Percentiles rank a stretch among this genome's conserved stretches.
Conservation (phyloP, 192 early-diverging fungal species). For the Thoreauomyces humboldtii region DNA sequence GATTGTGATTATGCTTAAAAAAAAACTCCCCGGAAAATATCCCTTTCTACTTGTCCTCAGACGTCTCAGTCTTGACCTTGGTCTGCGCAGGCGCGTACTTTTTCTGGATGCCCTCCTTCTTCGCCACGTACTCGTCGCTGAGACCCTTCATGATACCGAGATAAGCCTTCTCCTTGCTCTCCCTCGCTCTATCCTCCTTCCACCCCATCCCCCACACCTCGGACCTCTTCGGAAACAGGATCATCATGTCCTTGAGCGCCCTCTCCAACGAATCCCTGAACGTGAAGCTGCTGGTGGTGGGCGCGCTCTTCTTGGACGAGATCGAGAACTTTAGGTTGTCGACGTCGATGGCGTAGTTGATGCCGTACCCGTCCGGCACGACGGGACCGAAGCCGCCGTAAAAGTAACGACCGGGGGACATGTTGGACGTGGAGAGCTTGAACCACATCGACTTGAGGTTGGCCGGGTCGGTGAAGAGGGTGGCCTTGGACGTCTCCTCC, state of each 20-base stretch:
- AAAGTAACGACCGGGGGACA: constrained; percentile 48
- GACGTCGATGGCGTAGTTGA: constrained; percentile 60
- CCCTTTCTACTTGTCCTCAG: too few relatives aligned
- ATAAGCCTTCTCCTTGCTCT: constrained; percentile 40
- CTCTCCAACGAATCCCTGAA: constrained; percentile 64
- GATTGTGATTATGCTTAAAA: too few relatives aligned
- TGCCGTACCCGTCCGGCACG: constrained; percentile 52
- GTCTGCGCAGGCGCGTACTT: constrained; percentile 18
- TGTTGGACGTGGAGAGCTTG: constrained; percentile 75
- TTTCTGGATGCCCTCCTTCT: constrained; percentile 20
- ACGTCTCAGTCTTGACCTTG: neutral
- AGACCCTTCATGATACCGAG: constrained; percentile 40
- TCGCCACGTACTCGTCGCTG: constrained; percentile 40
- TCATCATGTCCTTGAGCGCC: constrained; percentile 63
- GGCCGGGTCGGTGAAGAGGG: constrained; percentile 80
- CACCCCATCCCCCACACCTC: constrained; percentile 53
- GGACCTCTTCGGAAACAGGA: constrained; percentile 56
- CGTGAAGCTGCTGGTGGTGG: constrained; percentile 40
- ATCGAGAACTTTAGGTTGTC: constrained; percentile 61
- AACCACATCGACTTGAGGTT: constrained; percentile 78
- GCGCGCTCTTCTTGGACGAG: constrained; percentile 42
- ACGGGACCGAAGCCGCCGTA: constrained; percentile 59
- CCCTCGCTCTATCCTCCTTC: constrained; percentile 32
- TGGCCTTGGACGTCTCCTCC: constrained; percentile 51
- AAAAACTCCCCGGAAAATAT: too few relatives aligned